phyloP scores from a whole-genome alignment of 108 stramenopile species.

The Seminavis robusta region DNA sequence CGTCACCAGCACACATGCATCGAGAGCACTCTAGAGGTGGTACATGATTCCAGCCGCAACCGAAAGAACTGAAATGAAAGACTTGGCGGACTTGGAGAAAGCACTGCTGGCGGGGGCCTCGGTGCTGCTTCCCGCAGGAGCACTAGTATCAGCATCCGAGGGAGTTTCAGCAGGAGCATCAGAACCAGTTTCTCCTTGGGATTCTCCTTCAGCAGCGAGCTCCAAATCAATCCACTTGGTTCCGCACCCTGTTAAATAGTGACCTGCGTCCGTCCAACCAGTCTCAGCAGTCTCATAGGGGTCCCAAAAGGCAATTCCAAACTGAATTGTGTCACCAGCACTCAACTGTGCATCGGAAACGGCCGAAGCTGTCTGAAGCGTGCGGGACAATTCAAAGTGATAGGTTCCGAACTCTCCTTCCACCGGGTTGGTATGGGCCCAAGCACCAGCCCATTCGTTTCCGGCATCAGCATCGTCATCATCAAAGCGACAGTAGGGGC shows the following conservation, averaged over 20 bases:
- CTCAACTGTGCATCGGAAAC: slow-evolving; percentile 15
- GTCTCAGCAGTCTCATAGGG: slow-evolving; percentile 23
- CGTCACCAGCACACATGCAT: no score
- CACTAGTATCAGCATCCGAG: no score
- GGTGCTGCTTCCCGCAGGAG: no score
- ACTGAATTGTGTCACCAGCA: slow-evolving; percentile 4
- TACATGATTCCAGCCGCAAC: no score
- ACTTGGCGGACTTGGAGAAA: no score
- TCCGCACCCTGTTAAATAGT: slow-evolving; percentile 31
- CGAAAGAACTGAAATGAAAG: no score
- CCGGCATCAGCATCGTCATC: slow-evolving; percentile 23
- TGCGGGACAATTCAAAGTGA: slow-evolving; percentile 20
- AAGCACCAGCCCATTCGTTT: slow-evolving; percentile 34
- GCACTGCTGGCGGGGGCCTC: no score
- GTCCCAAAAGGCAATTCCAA: slow-evolving; percentile 28
- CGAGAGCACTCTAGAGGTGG: no score
- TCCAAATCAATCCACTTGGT: slow-evolving; percentile 26
- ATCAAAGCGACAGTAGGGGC: slow-evolving; percentile 29
- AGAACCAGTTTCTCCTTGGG: no score
- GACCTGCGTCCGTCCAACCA: slow-evolving; percentile 32
- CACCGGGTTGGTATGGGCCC: slow-evolving; percentile 11
- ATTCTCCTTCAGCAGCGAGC: slow-evolving; percentile 17
- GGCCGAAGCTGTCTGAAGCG: slow-evolving; percentile 11
- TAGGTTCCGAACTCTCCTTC: slow-evolving; percentile 11
- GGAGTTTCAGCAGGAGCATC: no score